phyloP scores from a whole-genome alignment of 2,329 filamentous ascomycete genomes.

The Pseudogymnoascus sp. region DNA sequence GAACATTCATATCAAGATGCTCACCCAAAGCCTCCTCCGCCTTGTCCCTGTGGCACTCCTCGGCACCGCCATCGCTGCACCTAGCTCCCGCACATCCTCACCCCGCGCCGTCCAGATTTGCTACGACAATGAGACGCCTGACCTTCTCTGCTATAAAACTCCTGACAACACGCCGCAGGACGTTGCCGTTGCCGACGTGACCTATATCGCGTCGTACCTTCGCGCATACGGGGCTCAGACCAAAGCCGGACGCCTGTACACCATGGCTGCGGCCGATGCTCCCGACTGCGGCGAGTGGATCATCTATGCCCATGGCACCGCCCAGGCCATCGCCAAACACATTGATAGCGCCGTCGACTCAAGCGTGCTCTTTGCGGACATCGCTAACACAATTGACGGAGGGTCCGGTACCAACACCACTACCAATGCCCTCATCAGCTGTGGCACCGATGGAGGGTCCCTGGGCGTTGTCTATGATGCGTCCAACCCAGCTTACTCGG shows the following conservation, averaged over 20 bases:
- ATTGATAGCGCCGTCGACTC: conserved; percentile 16
- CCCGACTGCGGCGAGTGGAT: conserved; percentile 20
- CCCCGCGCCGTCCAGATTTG: background rate
- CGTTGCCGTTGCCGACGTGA: conserved; percentile 11
- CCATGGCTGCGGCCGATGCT: conserved; percentile 14
- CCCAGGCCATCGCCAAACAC: conserved; percentile 16
- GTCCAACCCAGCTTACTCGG: conserved; percentile 15
- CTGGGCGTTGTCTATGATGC: conserved; percentile 17
- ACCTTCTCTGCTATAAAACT: conserved; percentile 12
- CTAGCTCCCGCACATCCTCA: background rate
- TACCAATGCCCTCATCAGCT: conserved; percentile 22
- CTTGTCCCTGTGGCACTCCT: background rate
- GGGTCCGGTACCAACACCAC: conserved; percentile 18
- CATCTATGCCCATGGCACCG: conserved; percentile 12
- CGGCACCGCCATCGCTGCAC: background rate
- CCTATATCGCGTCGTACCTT: conserved; percentile 16
- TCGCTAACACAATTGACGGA: conserved; percentile 26
- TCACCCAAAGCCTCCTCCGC: background rate
- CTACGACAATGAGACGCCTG: background rate
- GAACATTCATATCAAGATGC: background rate
- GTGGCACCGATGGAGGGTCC: conserved; percentile 22
- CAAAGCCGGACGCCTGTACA: conserved; percentile 13
- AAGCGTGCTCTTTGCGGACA: too few relatives aligned
- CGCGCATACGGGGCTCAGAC: conserved; percentile 15
- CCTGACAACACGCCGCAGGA: conserved; percentile 12